Conservation (phyloP, 192 early-diverging fungal genomes). For the Entrophospora sp. region DNA sequence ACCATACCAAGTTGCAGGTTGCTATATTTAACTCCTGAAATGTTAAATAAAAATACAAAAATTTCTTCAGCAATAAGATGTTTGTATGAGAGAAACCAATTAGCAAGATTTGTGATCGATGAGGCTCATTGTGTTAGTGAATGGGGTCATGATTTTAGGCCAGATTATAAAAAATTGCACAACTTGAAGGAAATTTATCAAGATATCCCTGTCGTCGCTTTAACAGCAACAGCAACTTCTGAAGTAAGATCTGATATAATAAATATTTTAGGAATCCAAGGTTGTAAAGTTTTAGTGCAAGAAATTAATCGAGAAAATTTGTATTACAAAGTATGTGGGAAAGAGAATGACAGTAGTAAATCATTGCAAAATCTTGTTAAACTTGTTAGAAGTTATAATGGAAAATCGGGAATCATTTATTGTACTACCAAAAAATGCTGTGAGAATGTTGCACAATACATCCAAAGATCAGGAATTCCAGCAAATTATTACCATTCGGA, state of each 20-base stretch:
- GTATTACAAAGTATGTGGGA: conserved; percentile 60
- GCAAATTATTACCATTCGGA: conserved; percentile 86
- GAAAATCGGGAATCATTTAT: conserved; percentile 87
- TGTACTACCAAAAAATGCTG: conserved; percentile 70
- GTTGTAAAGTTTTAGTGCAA: conserved; percentile 64
- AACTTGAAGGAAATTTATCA: conserved; percentile 58
- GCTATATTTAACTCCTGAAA: conserved; percentile 85
- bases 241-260: conserved; percentile 80
- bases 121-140: conserved; percentile 96
- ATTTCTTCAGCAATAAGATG: conserved; percentile 37
- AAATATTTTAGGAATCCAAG: conserved; percentile 59
- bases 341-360: conserved; percentile 46
- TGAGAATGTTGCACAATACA: conserved; percentile 68
- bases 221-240: conserved; percentile 91
- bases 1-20: conserved; percentile 47
- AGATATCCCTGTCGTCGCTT: conserved; percentile 79
- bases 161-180: conserved; percentile 77
- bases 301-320: conserved; percentile 88
- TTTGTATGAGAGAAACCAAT: conserved; percentile 48
- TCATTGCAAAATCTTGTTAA: conserved; percentile 57
- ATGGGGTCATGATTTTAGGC: conserved; percentile 98
- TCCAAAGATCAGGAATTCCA: conserved; percentile 49
- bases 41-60: conserved; percentile 58
- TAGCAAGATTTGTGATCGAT: conserved; percentile 91
- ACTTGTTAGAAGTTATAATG: conserved; percentile 55